Evolutionary conservation across 352 stramenopile species (phyloP).

Genomic region (Pilasporangium apinafurcum): DNA sequence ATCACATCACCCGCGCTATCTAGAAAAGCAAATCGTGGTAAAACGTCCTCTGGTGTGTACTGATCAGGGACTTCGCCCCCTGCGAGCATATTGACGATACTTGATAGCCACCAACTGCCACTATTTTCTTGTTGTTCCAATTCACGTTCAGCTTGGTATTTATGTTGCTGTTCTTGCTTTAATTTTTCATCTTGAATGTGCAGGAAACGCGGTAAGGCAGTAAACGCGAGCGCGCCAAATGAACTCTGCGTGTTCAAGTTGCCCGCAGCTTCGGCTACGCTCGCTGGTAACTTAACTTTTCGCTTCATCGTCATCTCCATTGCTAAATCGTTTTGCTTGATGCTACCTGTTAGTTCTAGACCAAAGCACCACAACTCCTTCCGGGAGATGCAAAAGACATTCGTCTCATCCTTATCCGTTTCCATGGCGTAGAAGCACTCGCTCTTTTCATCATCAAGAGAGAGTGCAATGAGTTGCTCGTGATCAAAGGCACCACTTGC

Average conservation of each 20-base stretch:
- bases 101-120: slow-evolving; percentile 45
- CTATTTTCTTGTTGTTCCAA: slow-evolving; percentile 35
- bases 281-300: slow-evolving; percentile 36
- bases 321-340: slow-evolving; percentile 33
- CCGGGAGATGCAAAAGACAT: slow-evolving; percentile 53
- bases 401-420: slow-evolving; percentile 32
- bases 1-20: slow-evolving; percentile 48
- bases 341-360: slow-evolving; percentile 25
- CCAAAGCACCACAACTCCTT: slow-evolving; percentile 55
- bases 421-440: slow-evolving; percentile 54
- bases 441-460: background rate
- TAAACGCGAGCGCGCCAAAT: slow-evolving; percentile 44
- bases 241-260: slow-evolving; percentile 4
- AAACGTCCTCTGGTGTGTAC: slow-evolving; percentile 58
- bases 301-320: slow-evolving; percentile 33
- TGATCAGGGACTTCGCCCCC: slow-evolving; percentile 64
- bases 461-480: slow-evolving; percentile 11
- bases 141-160: slow-evolving; percentile 25
- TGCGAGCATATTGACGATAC: slow-evolving; percentile 50
- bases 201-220: slow-evolving; percentile 46
- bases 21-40: slow-evolving; percentile 61
- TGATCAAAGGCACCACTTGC: too few species aligned
- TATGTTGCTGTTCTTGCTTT: slow-evolving; percentile 19
- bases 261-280: slow-evolving; percentile 10
- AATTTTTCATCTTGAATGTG: slow-evolving; percentile 42